Conservation (phyloP, 2,329 filamentous ascomycete species). For the Ceratocystis papillata region DNA sequence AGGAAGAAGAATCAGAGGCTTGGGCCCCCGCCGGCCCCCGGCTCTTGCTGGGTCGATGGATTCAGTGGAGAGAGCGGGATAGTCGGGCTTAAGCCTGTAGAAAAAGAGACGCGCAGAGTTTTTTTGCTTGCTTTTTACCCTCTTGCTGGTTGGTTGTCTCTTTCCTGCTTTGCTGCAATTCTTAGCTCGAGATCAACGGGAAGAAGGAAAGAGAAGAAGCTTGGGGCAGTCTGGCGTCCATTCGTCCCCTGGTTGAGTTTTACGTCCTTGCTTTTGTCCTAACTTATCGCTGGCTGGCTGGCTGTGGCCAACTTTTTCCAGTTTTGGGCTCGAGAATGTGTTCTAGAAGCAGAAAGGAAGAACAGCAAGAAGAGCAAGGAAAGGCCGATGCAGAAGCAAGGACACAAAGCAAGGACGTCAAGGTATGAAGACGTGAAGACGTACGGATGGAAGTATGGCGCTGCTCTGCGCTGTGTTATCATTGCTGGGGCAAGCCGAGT, state of each 20-base stretch:
- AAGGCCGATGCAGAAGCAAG: not conserved
- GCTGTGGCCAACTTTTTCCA: not conserved
- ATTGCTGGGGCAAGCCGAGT: no score
- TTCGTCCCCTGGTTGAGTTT: no score
- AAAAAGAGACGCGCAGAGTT: not conserved
- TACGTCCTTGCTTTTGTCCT: no score
- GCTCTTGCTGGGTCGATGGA: not conserved
- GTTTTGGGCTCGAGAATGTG: not conserved
- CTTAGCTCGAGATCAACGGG: no score
- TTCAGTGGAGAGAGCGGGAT: not conserved
- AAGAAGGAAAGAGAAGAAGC: no score
- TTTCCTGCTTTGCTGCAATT: no score
- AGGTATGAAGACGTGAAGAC: no score
- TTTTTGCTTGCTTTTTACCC: no score
- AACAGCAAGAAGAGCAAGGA: not conserved
- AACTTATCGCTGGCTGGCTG: not conserved
- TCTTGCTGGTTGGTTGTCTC: no score
- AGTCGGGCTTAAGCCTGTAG: not conserved
- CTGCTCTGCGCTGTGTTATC: no score
- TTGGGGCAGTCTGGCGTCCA: not conserved
- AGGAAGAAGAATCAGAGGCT: not conserved
- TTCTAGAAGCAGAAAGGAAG: conserved; percentile 5
- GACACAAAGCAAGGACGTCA: not conserved
- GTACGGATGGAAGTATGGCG: no score
- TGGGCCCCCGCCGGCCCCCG: not conserved